These are phyloP conservation scores for Acanthamoeba sp. DNA, from an alignment of 208 protist species.

Conservation along the genomic window DNA sequence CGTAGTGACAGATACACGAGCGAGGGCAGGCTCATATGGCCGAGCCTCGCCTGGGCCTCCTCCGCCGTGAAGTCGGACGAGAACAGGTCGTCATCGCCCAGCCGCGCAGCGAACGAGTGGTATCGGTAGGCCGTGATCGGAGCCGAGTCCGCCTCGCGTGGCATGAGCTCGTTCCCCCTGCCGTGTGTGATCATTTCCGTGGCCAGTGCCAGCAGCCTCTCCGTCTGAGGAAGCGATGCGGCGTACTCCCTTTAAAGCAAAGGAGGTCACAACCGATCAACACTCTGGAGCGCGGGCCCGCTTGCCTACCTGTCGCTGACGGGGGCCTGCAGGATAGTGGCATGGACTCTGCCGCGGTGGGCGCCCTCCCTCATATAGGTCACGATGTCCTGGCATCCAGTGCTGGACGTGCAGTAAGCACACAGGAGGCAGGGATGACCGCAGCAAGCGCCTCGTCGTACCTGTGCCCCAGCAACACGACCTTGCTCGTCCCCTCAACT, in stretches of 20 bases:
- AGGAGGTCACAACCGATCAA: neutral
- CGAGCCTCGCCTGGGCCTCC: neutral
- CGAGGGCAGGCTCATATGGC: neutral
- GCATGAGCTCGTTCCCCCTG: neutral
- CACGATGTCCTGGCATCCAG: conserved; percentile 31
- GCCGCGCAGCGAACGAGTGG: conserved; percentile 12
- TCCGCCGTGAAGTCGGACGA: conserved; percentile 36
- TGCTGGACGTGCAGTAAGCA: neutral
- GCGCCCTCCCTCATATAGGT: neutral
- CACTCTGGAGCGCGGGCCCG: neutral
- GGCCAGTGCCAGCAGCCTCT: neutral
- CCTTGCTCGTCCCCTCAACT: neutral
- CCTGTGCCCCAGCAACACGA: conserved; percentile 32
- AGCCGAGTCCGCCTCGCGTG: neutral
- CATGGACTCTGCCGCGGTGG: neutral
- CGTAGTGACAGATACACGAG: neutral
- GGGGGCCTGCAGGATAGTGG: conserved; percentile 18
- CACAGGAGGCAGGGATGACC: too few relatives aligned
- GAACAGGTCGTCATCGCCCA: conserved; percentile 43
- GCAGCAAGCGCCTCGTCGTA: too few relatives aligned
- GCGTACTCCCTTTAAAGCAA: neutral
- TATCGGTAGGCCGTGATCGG: conserved; percentile 24
- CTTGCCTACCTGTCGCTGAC: neutral
- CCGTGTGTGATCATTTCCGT: neutral
- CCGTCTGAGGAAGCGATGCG: neutral